These are phyloP conservation scores for Neurospora sublineolata DNA, from an alignment of 495 filamentous ascomycete genomes.

Conservation along the genomic window DNA sequence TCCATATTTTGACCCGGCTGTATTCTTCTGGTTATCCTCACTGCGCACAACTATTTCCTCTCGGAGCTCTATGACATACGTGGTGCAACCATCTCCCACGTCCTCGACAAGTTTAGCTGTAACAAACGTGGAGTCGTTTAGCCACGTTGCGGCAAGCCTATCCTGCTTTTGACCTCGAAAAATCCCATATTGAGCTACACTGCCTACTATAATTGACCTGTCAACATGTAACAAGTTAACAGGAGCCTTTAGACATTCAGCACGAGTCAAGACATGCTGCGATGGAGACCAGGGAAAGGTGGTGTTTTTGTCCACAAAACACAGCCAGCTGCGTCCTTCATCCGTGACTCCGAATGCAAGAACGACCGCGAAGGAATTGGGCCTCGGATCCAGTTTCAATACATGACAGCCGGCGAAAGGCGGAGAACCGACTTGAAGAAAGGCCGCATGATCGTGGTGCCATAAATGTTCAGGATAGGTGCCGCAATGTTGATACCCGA, in stretches of 20 bases:
- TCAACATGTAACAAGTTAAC: background rate
- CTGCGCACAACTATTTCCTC: background rate
- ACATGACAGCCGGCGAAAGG: background rate
- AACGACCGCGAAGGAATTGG: background rate
- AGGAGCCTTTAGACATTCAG: background rate
- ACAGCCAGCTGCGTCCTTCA: background rate
- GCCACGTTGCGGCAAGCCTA: background rate
- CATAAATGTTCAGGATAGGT: background rate
- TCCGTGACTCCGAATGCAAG: background rate
- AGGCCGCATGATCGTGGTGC: background rate
- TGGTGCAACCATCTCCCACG: background rate
- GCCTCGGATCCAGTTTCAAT: background rate
- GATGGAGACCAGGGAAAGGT: background rate
- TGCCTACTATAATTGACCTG: background rate
- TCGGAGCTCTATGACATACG: background rate
- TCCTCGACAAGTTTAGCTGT: background rate
- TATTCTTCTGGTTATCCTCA: background rate
- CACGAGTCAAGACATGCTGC: background rate
- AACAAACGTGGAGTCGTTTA: background rate
- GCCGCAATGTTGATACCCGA: background rate
- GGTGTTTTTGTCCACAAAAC: background rate
- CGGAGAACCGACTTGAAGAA: background rate
- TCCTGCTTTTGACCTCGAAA: background rate
- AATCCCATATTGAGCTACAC: background rate
- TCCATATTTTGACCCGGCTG: background rate